Evolutionary conservation across 441 rosid genomes (phyloP), one percentile per base, ranked within the genome.

Genomic region (Eruca vesicaria): DNA sequence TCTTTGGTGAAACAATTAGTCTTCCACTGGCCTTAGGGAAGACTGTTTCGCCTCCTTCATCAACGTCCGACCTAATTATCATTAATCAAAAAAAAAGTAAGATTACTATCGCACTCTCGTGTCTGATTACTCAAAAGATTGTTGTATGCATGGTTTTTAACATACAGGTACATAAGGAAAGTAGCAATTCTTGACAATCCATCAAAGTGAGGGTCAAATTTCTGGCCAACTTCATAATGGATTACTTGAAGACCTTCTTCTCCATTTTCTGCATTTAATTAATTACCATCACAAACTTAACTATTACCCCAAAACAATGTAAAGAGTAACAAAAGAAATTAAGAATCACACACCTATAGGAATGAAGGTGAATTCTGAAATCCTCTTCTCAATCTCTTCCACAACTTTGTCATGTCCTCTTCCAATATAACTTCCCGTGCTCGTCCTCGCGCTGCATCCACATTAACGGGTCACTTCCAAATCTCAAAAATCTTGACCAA

Each of bases 131-230:
- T n/a, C 63, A 15, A 59, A 36, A 58, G 61, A 72, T 63, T 19
- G 4, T 19, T 65, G 45, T 63, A n/a, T n/a, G n/a, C n/a, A n/a
- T n/a, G n/a, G n/a, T n/a, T n/a, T n/a, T 23, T 23, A 78, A 2
- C 90, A 78, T 79, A 88, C 92, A 88, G 88, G 78, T 89, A 87
- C 92, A 87, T 87, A 38, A 89, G 90, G 21, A 89, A 65, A 0
- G 94, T 89, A 68, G 89, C 91, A 32, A 87, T 79, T 68, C 89
- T 83, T 71, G 81, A 83, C 20, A 87, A 84, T 6, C 90, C 91
- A 76, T 89, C 94, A 75, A 45, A 82, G 74, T 89, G 94, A 74
- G 89, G 87, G 56, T 84, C 88, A 69, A 79, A 85, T 56, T 82
- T 83, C 58, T 89, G 91, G 23, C 94, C 90, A 53, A 66, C 89